Percentiles rank a stretch among this genome's conserved stretches.
Conservation (phyloP, 768 basidiomycete species). For the Gloeostereum incarnatum region DNA sequence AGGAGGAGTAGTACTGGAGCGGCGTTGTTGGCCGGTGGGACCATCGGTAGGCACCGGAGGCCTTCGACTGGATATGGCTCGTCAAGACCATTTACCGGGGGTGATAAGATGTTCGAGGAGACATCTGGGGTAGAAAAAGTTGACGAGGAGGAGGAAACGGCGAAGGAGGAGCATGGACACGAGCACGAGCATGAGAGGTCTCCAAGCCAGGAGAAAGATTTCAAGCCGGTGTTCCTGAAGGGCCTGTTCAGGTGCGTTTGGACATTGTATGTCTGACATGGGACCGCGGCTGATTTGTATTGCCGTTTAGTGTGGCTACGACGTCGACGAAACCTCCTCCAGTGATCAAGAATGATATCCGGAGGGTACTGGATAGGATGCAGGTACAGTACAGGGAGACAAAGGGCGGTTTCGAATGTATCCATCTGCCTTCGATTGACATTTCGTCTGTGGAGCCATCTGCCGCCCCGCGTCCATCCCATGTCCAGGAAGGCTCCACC, state of each 20-base stretch:
- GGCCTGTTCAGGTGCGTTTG: conserved; percentile 79
- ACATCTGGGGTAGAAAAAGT: conserved; percentile 26
- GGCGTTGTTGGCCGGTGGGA: conserved; percentile 42
- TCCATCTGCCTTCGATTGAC: conserved; percentile 92
- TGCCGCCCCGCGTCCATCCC: conserved; percentile 13
- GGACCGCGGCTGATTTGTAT: conserved; percentile 2
- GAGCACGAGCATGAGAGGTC: conserved; percentile 26
- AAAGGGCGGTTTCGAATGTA: conserved; percentile 91
- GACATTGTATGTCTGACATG: conserved; percentile 4
- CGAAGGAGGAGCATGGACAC: conserved; percentile 20
- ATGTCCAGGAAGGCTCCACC: conserved; percentile 31
- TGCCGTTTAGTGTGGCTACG: conserved; percentile 67
- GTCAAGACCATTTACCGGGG: no score
- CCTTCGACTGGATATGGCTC: conserved; percentile 68
- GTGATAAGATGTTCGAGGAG: conserved; percentile 37
- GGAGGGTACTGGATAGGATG: conserved; percentile 84
- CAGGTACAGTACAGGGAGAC: conserved; percentile 91
- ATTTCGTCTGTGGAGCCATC: conserved; percentile 54
- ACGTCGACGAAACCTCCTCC: conserved; percentile 85
- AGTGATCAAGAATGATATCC: conserved; percentile 77
- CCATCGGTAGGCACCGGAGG: conserved; percentile 58
- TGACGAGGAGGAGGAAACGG: conserved; percentile 27
- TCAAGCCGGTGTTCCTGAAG: conserved; percentile 94
- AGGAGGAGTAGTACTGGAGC: conserved; percentile 73
- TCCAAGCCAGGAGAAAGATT: conserved; percentile 55